Percentiles rank a stretch among this genome's conserved stretches.
phyloP scores from a whole-genome alignment of 1,284 basidiomycete genomes.

The Flammula alnicola region DNA sequence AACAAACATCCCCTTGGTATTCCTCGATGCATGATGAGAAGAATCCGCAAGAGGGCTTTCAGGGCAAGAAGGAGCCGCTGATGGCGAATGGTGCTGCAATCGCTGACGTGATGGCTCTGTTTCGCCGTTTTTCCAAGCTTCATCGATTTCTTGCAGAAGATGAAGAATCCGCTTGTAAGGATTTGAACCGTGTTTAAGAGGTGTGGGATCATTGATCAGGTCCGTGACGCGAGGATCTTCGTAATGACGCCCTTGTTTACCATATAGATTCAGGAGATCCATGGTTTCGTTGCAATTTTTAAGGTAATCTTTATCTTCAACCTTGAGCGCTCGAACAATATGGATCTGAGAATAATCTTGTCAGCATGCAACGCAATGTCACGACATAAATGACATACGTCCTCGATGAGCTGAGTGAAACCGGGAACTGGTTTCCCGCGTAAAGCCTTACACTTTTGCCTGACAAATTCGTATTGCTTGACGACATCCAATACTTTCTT shows the following conservation, averaged over 20 bases:
- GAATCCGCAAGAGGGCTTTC: constrained; percentile 1
- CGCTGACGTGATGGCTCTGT: constrained; percentile 8
- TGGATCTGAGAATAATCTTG: constrained; percentile 46
- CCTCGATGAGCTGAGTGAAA: constrained; percentile 30
- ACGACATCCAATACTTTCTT: constrained; percentile 45
- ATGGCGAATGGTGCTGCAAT: constrained; percentile 2
- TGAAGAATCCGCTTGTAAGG: constrained; percentile 53
- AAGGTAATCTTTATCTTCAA: constrained; percentile 49
- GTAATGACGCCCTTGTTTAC: constrained; percentile 52
- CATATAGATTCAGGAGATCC: constrained; percentile 56
- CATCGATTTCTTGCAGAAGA: constrained; percentile 52
- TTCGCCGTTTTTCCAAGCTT: constrained; percentile 33
- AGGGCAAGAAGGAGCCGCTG: not conserved
- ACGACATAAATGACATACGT: constrained; percentile 16
- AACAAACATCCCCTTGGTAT: constrained; percentile 18
- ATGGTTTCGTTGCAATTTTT: constrained; percentile 56
- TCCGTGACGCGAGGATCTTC: constrained; percentile 54
- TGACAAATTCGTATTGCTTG: constrained; percentile 51
- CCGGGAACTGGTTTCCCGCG: constrained; percentile 43
- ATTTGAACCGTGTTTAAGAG: constrained; percentile 43
- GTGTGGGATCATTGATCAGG: constrained; percentile 50
- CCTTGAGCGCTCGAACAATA: constrained; percentile 54
- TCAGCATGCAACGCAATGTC: not conserved
- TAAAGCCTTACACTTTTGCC: constrained; percentile 45
- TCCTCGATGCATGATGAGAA: constrained; percentile 7